Evolutionary conservation across 2,329 filamentous ascomycete genomes (phyloP), one percentile per base, ranked within the genome.

Genomic region (Gaeumannomyces sp.): DNA sequence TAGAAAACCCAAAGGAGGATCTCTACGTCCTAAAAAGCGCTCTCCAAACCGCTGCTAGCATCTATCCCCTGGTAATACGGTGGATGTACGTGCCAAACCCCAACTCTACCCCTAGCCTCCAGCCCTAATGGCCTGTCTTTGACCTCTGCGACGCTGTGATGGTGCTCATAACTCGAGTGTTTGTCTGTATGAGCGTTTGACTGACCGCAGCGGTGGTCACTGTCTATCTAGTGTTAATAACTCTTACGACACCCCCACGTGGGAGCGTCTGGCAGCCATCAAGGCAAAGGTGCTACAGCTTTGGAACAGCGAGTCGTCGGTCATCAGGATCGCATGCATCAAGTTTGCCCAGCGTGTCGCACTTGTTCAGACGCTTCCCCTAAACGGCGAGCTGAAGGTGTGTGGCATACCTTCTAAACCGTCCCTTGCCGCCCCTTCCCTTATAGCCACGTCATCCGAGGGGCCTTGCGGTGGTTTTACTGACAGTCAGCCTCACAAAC

Each of bases 271-370:
- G 86, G 83, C 87, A 64, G 85, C 88, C 14, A 94, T 98, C 77
- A 99, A 99, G 80, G 87, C 90, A 64, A 90, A 89, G 71, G 95
- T 99, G 70, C 77, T 99, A 66, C 87, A 86, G 66, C 87, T 95
- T 72, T 97, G 96, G 94, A 94, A 97, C 71, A 85, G 82, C 59
- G 89, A 91, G 25, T 80, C 86, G 19, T 83, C 89, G 16, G 89
- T 92, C 3, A 86, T 98, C 68, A 89, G 89, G 71, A 89, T 98
- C 75, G 96, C 93, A 81, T 98, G 95, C 79, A 89, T 98, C 83
- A 99, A 99, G 77, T 99, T 99, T 76, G 89, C 92, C 53, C 94
- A 99, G 79, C 88, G 92, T 68, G 92, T 98, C 59, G 90, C 99
- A 59, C 85, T 97, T 69, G 91, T 93, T 25, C 94, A 99, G 77